Conservation (phyloP, 257 asterid genomes). For the Solanum pinnatisectum region DNA sequence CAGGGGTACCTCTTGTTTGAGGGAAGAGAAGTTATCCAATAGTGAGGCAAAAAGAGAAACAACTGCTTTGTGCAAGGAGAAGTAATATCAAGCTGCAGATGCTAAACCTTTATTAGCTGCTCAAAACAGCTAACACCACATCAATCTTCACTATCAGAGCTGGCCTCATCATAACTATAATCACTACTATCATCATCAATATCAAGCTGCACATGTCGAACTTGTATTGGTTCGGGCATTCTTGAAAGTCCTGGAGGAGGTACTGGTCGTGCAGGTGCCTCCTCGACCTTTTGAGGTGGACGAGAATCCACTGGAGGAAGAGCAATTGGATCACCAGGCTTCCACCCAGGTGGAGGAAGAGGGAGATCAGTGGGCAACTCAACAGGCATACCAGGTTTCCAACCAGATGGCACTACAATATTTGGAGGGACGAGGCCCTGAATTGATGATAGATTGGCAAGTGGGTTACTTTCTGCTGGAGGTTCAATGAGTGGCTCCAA, state of each 20-base stretch:
- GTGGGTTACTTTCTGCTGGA: constrained; percentile 24
- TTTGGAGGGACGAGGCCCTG: constrained; percentile 54
- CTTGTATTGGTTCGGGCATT: constrained; percentile 78
- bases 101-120: constrained; percentile 62
- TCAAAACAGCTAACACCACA: neutral
- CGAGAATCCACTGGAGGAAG: constrained; percentile 64
- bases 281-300: constrained; percentile 48
- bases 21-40: neutral
- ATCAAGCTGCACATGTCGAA: constrained; percentile 89
- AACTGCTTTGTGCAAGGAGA: constrained; percentile 10
- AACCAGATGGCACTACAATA: constrained; percentile 69
- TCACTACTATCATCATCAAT: constrained; percentile 75
- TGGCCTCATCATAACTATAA: constrained; percentile 55
- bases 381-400: constrained; percentile 98
- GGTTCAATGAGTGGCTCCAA: constrained; percentile 54
- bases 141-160: constrained; percentile 80
- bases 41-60: constrained; percentile 1
- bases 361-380: constrained; percentile 74
- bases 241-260: constrained; percentile 40
- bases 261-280: constrained; percentile 33
- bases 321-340: constrained; percentile 78
- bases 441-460: constrained; percentile 25
- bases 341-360: constrained; percentile 90
- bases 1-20: constrained; percentile 6
- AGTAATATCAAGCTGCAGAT: constrained; percentile 69